Base-by-base conservation (phyloP, 1,284 basidiomycete genomes). In the Malassezia sp. region DNA sequence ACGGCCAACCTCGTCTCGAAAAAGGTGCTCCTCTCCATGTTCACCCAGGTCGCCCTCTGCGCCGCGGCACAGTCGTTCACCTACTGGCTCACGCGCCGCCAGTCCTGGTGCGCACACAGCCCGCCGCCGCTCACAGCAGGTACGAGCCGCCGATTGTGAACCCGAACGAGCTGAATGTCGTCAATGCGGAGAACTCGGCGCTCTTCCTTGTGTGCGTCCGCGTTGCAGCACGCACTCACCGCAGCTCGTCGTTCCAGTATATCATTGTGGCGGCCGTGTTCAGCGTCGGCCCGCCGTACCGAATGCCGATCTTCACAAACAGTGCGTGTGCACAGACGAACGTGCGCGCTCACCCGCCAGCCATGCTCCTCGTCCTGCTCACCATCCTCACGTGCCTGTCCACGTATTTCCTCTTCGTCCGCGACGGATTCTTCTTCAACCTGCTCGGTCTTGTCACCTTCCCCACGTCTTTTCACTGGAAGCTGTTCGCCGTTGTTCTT, bases 191-290 rank as follows among this genome's bases (percentile, higher is more conserved):
- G 71, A 97, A 99, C 71, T 83, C 91, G 7, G 79, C 79, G 7
- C 73, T 99, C 45, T 99, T 97, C 74, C 73, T 96, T 58, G 77
- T 96, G 39, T n/a, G n/a, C n/a, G n/a, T n/a, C n/a, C n/a, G n/a
- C n/a, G n/a, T n/a, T n/a, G n/a, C n/a, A n/a, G n/a, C n/a, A n/a
- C n/a, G n/a, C n/a, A n/a, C n/a, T n/a, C n/a, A n/a, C n/a, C n/a
- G n/a, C n/a, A n/a, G n/a, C n/a, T 95, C 90, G 3, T 91, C 86
- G 54, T 97, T 96, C 79, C 93, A 97, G 73, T 99, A 99, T 72
- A 86, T 97, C 58, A 76, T 96, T 31, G 86, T 95, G 7, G 91
- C 90, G 10, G 89, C 83, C 0, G 86, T 96, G 0, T 99, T 97
- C 74, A 90, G 85, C 69, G 95, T 96, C 56, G 93, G 93, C 0